These are phyloP conservation scores for Leishmania martiniquensis DNA, from an alignment of 208 protist genomes.

Conservation along the genomic window DNA sequence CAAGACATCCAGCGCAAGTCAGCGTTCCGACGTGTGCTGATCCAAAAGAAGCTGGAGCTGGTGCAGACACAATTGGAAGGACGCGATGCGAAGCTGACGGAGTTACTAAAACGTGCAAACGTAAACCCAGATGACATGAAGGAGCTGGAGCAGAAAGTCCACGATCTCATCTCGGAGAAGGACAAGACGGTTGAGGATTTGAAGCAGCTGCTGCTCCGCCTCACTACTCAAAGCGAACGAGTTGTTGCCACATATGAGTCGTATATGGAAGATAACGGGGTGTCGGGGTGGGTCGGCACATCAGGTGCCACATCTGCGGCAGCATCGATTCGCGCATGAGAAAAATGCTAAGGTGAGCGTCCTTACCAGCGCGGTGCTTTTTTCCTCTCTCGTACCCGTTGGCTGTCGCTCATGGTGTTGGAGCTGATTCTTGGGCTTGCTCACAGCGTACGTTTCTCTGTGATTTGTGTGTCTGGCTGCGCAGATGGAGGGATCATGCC, in stretches of 20 bases:
- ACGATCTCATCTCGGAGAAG: slow-evolving; percentile 96
- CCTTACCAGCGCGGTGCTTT: background rate
- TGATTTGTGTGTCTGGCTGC: background rate
- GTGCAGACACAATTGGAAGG: slow-evolving; percentile 94
- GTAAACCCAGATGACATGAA: slow-evolving; percentile 93
- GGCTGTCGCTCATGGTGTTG: background rate
- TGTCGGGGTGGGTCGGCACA: slow-evolving; percentile 44
- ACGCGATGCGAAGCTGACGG: slow-evolving; percentile 92
- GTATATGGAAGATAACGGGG: slow-evolving; percentile 84
- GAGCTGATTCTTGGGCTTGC: background rate
- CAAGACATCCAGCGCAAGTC: slow-evolving; percentile 96
- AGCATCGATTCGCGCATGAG: background rate
- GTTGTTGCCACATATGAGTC: slow-evolving; percentile 78
- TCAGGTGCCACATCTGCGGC: background rate
- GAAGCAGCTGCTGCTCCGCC: slow-evolving; percentile 76
- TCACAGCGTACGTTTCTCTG: slow-evolving; percentile 1
- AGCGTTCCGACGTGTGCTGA: slow-evolving; percentile 94
- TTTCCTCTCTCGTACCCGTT: background rate
- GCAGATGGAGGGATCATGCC: background rate
- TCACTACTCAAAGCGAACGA: slow-evolving; percentile 71
- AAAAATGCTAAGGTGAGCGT: background rate
- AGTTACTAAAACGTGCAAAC: slow-evolving; percentile 94
- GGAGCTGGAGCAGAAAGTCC: slow-evolving; percentile 93
- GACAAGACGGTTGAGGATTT: slow-evolving; percentile 96
- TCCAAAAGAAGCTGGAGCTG: slow-evolving; percentile 96